A percentile compares a stretch with the other conserved stretches of the same genome.
phyloP scores from a whole-genome alignment of 805 yeast species.

The Cyberlindnera maritima region DNA sequence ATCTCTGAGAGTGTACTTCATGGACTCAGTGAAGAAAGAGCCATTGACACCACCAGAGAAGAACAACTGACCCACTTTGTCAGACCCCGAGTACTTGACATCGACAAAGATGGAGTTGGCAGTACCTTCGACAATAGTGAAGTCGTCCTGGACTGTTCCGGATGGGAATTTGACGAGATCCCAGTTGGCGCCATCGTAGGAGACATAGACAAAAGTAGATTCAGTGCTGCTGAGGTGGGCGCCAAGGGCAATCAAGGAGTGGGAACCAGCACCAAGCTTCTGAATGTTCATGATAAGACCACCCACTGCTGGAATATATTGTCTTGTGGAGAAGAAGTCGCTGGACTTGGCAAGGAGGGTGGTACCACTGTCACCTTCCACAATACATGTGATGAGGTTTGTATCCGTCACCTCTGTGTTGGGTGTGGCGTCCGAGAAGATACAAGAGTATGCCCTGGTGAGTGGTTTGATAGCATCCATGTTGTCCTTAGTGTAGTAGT shows the following conservation, averaged over 20 bases:
- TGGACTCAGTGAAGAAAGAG: slow-evolving; percentile 42
- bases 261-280: slow-evolving; percentile 35
- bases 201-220: slow-evolving; percentile 29
- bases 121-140: slow-evolving; percentile 37
- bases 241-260: slow-evolving; percentile 35
- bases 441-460: slow-evolving; percentile 33
- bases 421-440: slow-evolving; percentile 30
- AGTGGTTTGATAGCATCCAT: slow-evolving; percentile 34
- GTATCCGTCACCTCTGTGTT: slow-evolving; percentile 23
- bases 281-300: slow-evolving; percentile 32
- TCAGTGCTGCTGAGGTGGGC: slow-evolving; percentile 24
- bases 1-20: slow-evolving; percentile 39
- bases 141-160: slow-evolving; percentile 20
- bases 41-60: slow-evolving; percentile 48
- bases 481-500: slow-evolving; percentile 45
- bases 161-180: slow-evolving; percentile 32
- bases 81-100: slow-evolving; percentile 23
- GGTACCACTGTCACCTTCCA: slow-evolving; percentile 34
- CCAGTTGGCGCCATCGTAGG: slow-evolving; percentile 36
- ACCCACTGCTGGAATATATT: slow-evolving; percentile 30
- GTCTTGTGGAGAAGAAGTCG: slow-evolving; percentile 43
- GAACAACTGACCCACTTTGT: slow-evolving; percentile 31
- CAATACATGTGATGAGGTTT: slow-evolving; percentile 42
- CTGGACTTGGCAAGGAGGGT: slow-evolving; percentile 36
- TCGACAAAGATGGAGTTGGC: slow-evolving; percentile 40